Base-by-base conservation (phyloP, 768 basidiomycete genomes). In the Obba rivulosa region DNA sequence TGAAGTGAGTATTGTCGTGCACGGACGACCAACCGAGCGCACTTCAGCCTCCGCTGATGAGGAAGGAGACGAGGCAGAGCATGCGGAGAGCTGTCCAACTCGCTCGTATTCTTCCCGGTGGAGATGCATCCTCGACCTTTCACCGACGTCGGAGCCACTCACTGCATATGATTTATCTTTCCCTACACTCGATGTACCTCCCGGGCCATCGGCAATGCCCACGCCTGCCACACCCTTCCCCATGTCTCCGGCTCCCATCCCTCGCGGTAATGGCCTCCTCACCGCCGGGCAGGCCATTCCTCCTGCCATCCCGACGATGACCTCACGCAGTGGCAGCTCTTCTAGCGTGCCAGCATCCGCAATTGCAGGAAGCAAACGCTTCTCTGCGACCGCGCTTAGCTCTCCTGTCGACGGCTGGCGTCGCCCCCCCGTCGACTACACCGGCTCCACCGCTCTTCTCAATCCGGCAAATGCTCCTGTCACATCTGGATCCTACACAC, bases 111-210 rank as follows among this genome's bases (percentile, higher is more conserved):
- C 83, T 0, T 93, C 92, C 1, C 73, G 84, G 24, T 96, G 93
- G 93, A 95, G 91, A 55, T 93, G 91, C 55, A 72, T 89, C 1
- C 79, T 96, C 17, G 90, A 94, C 62, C 73, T 96, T n/a, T 68
- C 77, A 1, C 58, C 75, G 2, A 38, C 5, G 8, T 16, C 7
- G 13, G 28, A 7, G 13, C 28, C 28, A 31, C 13, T 31, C 28
- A 7, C 37, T n/a, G 5, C 37, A 16, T 25, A 34, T 2, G 31
- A 14, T 2, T n/a, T 28, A 4, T 16, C 8, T 22, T n/a, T 13
- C 28, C 3, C 41, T 14, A 11, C 24, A 28, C 20, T 42, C 45
- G n/a, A 31, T 11, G 51, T 47, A 7, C 11, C 37, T 20, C 36
- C 46, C 8, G 52, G 46, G 37, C 42, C 36, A 16, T 44, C 43